Evolutionary conservation across 192 early-diverging fungal species (phyloP).

Genomic region (Coemansia sp.): DNA sequence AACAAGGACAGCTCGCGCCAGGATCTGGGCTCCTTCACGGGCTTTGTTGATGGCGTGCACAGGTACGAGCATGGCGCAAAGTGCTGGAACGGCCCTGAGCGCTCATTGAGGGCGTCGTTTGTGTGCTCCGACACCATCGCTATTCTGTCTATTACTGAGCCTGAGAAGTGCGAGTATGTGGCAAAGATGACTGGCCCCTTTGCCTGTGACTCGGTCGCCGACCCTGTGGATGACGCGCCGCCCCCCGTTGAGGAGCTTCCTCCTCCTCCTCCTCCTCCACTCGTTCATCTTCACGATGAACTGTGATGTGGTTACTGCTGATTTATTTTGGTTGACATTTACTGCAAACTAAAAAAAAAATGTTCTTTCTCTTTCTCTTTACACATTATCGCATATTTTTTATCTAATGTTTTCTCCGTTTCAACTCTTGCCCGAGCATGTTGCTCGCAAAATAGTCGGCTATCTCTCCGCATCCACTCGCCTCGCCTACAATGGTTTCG

Average conservation of each 20-base stretch:
- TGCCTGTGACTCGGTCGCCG: constrained; percentile 57
- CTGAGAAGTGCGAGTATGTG: constrained; percentile 91
- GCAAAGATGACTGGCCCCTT: constrained; percentile 77
- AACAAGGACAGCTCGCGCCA: constrained; percentile 61
- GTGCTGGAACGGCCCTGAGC: constrained; percentile 96
- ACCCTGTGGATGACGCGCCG: not conserved
- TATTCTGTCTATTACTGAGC: constrained; percentile 77
- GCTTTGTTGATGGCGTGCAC: constrained; percentile 56
- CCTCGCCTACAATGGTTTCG: too few species aligned
- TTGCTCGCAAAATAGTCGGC: too few species aligned
- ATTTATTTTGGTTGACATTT: too few species aligned
- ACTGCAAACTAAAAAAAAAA: not conserved
- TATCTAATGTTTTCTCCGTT: too few species aligned
- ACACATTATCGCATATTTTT: too few species aligned
- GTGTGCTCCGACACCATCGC: constrained; percentile 75
- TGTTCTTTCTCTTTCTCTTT: too few species aligned
- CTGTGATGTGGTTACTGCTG: not conserved
- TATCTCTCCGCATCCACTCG: too few species aligned
- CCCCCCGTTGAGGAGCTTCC: too few species aligned
- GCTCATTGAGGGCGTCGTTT: constrained; percentile 69
- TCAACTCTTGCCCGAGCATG: too few species aligned
- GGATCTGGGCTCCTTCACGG: constrained; percentile 58
- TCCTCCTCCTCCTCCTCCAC: too few species aligned
- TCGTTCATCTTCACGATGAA: constrained; percentile 2
- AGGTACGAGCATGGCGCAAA: constrained; percentile 70